Evolutionary conservation across 2,329 filamentous ascomycete genomes (phyloP).

Genomic region (Ustilaginoidea virens): DNA sequence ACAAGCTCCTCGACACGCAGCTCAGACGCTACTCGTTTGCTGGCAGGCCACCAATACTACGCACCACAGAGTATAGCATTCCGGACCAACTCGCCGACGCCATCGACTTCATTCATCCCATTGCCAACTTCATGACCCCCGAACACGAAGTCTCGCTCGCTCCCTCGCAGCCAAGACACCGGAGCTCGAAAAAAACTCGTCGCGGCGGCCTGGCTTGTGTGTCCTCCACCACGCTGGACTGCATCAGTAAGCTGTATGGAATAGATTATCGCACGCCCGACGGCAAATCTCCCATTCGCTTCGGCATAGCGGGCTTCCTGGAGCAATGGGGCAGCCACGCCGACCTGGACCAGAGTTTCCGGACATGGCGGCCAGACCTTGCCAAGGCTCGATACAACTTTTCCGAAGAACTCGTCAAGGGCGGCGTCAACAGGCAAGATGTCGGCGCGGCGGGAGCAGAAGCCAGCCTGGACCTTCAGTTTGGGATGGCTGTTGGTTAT

Average conservation of each 20-base stretch:
- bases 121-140: slow-evolving; percentile 33
- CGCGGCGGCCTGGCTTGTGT: slow-evolving; percentile 4
- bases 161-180: background rate
- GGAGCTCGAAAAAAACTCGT: background rate
- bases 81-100: slow-evolving; percentile 21
- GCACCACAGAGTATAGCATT: slow-evolving; percentile 28
- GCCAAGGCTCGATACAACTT: slow-evolving; percentile 22
- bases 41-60: slow-evolving; percentile 20
- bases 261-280: slow-evolving; percentile 20
- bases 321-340: slow-evolving; percentile 29
- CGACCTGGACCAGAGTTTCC: slow-evolving; percentile 25
- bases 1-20: slow-evolving; percentile 24
- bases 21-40: slow-evolving; percentile 26
- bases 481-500: slow-evolving; percentile 28
- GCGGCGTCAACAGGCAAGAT: slow-evolving; percentile 27
- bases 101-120: slow-evolving; percentile 31
- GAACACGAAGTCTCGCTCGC: slow-evolving; percentile 12
- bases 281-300: slow-evolving; percentile 18
- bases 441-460: slow-evolving; percentile 23
- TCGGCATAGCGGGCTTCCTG: slow-evolving; percentile 34
- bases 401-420: slow-evolving; percentile 24
- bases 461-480: slow-evolving; percentile 33
- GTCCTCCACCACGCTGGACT: slow-evolving; percentile 19
- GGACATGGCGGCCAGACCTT: slow-evolving; percentile 19
- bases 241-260: slow-evolving; percentile 30